Conservation (phyloP, 176 grass and related monocot genomes). For the Puccinellia tenuiflora region DNA sequence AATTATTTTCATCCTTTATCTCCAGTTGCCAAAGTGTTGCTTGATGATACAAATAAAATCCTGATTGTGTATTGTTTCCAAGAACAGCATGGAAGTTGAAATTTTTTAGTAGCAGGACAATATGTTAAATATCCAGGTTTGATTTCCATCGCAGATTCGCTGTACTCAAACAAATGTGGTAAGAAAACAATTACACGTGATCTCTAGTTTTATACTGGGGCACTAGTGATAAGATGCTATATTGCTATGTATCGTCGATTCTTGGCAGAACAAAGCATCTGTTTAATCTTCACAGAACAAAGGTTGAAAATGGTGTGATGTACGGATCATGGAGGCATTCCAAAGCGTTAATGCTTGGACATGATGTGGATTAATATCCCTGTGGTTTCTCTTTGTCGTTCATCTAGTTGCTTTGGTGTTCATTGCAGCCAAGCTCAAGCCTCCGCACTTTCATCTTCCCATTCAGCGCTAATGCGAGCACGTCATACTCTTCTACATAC, state of each 20-base stretch:
- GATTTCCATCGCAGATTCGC: background rate
- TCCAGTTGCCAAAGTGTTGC: background rate
- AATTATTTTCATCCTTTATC: background rate
- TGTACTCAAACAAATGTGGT: background rate
- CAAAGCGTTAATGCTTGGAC: background rate
- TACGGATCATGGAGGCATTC: background rate
- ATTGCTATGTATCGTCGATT: background rate
- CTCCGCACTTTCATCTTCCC: constrained; percentile 70
- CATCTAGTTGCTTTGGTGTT: background rate
- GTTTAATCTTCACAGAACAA: background rate
- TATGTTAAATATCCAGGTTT: background rate
- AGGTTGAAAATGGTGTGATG: background rate
- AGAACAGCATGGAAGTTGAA: background rate
- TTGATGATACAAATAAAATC: background rate
- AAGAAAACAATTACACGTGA: background rate
- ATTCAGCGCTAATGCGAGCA: constrained; percentile 80
- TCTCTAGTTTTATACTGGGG: background rate
- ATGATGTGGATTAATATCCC: background rate
- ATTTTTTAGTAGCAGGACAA: background rate
- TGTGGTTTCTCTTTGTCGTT: background rate
- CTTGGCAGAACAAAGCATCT: no score
- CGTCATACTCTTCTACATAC: constrained; percentile 92
- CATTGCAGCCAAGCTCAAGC: constrained; percentile 53
- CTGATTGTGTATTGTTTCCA: background rate
- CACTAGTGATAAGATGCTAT: no score